Base-by-base conservation (phyloP, 2,329 filamentous ascomycete genomes). In the Alternaria sp. region DNA sequence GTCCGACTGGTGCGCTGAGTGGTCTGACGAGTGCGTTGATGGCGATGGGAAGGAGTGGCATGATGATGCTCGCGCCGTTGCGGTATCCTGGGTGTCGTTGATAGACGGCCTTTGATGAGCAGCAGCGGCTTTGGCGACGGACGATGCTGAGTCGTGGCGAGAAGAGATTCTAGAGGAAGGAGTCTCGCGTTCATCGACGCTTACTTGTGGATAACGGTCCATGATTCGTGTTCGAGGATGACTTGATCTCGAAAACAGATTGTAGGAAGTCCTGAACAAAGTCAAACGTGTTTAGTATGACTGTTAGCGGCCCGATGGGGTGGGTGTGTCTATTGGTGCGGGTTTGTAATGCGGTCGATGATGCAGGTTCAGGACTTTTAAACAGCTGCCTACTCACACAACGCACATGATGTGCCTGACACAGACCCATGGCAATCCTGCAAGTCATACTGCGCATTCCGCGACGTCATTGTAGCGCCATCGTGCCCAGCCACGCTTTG, bases 141-240 rank as follows among this genome's bases (percentile, higher is more conserved):
- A 68, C 0, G 66, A 63, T 37, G 45, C 60, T n/a, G 67, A 70
- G 29, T 67, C 62, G 41, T 62, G 64, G 37, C 64, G 66, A 23
- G 56, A 56, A 17, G 55, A 58, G 23, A 54, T 48, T 36, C 29
- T 54, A 13, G 63, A 68, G 3, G 62, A 58, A 14, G 63, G 51
- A 21, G 58, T 60, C 37, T 67, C 65, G 42, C 63, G 65, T 45
- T 68, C 66, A 42, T 63, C 56, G 44, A 67, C 60, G 11, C 60
- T 70, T 56, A 68, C 49, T 63, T 66, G 48, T 29, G 66, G 69
- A 54, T 71, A 70, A 49, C 65, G 63, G 39, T 70, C 67, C 67
- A 70, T 71, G 53, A 39, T 57, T 54, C 44, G 24, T 54, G 54
- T 53, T 36, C 51, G 9, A 8, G 6, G 13, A 3, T 29, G 41